phyloP scores from a whole-genome alignment of 78 protist species.

The Dictyostelium capitatum region DNA sequence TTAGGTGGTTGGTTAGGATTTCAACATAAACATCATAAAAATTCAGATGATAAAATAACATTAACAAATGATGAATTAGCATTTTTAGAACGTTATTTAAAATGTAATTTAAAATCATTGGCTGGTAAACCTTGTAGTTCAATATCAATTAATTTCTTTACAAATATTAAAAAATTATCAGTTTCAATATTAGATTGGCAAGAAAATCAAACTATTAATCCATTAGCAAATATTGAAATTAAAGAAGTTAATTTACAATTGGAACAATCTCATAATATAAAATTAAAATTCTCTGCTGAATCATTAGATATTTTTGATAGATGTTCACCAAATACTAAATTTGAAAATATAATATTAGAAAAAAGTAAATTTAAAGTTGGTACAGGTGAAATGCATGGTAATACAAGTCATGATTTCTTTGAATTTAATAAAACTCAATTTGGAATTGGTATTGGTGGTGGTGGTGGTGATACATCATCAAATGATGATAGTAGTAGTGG shows the following conservation, averaged over 20 bases:
- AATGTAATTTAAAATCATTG: background rate
- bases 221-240: slow-evolving; percentile 12
- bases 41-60: background rate
- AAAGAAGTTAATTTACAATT: background rate
- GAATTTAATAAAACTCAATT: background rate
- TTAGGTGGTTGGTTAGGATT: slow-evolving; percentile 73
- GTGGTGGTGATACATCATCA: background rate
- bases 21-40: background rate
- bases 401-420: background rate
- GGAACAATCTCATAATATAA: background rate
- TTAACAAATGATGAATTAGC: slow-evolving; percentile 26
- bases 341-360: slow-evolving; percentile 51
- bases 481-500: background rate
- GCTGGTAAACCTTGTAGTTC: slow-evolving; percentile 8
- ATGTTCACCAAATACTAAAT: slow-evolving; percentile 36
- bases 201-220: background rate
- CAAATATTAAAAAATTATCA: slow-evolving; percentile 6
- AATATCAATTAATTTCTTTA: background rate
- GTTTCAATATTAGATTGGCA: slow-evolving; percentile 53
- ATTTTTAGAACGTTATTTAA: slow-evolving; percentile 29
- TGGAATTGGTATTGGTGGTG: background rate
- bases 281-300: background rate
- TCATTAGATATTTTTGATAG: slow-evolving; percentile 27
- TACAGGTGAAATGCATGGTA: background rate
- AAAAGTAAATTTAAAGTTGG: background rate